Evolutionary conservation across 1,139 yeast species (phyloP).

Genomic region (Blastobotrys arbuscula): DNA sequence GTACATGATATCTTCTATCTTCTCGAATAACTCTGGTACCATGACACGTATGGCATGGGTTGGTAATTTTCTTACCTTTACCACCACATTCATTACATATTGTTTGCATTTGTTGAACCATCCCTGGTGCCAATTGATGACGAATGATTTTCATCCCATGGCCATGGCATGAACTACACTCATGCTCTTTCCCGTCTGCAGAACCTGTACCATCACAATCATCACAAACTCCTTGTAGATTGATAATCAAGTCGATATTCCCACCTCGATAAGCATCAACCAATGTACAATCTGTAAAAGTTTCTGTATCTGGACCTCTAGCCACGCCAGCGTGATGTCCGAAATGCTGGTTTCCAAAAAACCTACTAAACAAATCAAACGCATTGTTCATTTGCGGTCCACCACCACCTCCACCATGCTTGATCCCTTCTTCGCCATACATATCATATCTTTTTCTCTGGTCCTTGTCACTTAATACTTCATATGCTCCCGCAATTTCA

Average conservation of each 20-base stretch:
- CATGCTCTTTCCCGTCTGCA: slow-evolving; percentile 61
- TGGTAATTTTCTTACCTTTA: slow-evolving; percentile 57
- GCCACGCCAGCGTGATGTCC: slow-evolving; percentile 37
- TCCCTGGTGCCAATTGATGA: slow-evolving; percentile 81
- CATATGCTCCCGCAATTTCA: slow-evolving; percentile 92
- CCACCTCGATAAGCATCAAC: slow-evolving; percentile 67
- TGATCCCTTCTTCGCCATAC: slow-evolving; percentile 78
- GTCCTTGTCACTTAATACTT: slow-evolving; percentile 69
- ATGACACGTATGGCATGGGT: slow-evolving; percentile 61
- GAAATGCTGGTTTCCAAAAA: slow-evolving; percentile 39
- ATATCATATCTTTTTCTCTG: slow-evolving; percentile 69
- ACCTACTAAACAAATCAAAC: slow-evolving; percentile 69
- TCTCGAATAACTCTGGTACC: slow-evolving; percentile 64
- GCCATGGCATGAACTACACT: slow-evolving; percentile 69
- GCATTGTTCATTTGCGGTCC: slow-evolving; percentile 45
- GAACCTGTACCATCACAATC: slow-evolving; percentile 82
- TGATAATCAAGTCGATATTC: slow-evolving; percentile 54
- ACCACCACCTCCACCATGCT: slow-evolving; percentile 36
- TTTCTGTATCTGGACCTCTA: slow-evolving; percentile 61
- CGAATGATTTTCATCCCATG: slow-evolving; percentile 61
- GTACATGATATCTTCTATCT: slow-evolving; percentile 52
- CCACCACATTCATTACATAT: slow-evolving; percentile 80
- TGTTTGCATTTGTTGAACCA: slow-evolving; percentile 79
- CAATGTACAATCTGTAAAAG: slow-evolving; percentile 52
- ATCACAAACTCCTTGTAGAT: slow-evolving; percentile 69